These are phyloP conservation scores for Pseudogymnoascus sp. DNA, from an alignment of 2,329 filamentous ascomycete genomes.

Conservation along the genomic window DNA sequence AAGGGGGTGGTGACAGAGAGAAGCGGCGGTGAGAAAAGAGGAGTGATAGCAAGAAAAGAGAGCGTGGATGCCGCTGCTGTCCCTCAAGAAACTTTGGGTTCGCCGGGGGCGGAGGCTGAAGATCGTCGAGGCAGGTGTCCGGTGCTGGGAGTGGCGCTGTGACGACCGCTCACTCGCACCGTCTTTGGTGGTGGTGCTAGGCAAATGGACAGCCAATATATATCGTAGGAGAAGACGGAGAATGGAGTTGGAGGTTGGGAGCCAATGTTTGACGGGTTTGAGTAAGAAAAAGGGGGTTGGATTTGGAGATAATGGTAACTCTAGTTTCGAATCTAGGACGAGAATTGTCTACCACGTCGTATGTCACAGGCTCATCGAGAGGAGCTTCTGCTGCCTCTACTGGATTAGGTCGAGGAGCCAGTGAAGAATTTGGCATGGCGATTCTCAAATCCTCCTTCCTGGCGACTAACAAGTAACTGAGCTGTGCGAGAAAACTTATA, in stretches of 20 bases:
- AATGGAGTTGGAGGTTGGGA: background rate
- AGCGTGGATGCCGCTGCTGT: background rate
- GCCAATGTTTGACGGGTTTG: background rate
- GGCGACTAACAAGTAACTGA: too few species aligned
- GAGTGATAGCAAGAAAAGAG: background rate
- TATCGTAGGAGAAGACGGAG: background rate
- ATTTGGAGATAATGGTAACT: too few species aligned
- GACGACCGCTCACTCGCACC: background rate
- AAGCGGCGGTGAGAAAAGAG: background rate
- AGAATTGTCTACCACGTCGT: too few species aligned
- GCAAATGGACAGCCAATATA: background rate
- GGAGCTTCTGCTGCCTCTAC: too few species aligned
- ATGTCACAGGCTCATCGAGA: too few species aligned
- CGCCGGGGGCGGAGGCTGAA: background rate
- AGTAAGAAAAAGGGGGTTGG: background rate
- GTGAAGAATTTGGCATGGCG: too few species aligned
- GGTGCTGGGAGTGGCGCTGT: background rate
- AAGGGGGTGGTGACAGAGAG: too few species aligned
- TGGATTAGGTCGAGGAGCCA: too few species aligned
- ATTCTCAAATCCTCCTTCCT: too few species aligned
- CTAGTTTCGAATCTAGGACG: too few species aligned
- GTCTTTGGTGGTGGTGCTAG: background rate
- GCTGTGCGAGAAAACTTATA: too few species aligned
- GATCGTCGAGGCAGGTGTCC: background rate
- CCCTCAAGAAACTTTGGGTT: background rate